These are phyloP conservation scores for Auriscalpium vulgare DNA, from an alignment of 768 basidiomycete genomes.

Conservation along the genomic window DNA sequence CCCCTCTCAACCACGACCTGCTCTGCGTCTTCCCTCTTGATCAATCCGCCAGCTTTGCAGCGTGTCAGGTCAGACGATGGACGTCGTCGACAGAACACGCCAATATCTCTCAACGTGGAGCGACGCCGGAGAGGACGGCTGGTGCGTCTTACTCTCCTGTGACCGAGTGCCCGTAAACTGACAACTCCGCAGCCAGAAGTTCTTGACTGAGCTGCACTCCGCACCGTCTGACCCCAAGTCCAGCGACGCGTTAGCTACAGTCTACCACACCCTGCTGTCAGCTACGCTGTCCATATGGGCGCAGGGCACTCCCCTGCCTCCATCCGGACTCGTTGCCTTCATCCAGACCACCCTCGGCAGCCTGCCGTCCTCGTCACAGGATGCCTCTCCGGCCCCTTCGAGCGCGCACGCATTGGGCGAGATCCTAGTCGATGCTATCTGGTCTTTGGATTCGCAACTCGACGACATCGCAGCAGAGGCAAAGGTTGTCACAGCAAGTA, in stretches of 20 bases:
- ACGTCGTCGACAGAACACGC: constrained; percentile 7
- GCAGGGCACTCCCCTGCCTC: constrained; percentile 36
- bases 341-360: constrained; percentile 50
- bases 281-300: constrained; percentile 53
- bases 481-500: constrained; percentile 28
- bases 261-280: constrained; percentile 61
- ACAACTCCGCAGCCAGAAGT: constrained; percentile 42
- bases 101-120: constrained; percentile 11
- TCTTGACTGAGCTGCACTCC: constrained; percentile 52
- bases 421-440: constrained; percentile 69
- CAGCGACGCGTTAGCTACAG: constrained; percentile 51
- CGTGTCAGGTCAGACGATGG: neutral
- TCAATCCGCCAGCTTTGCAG: too few species aligned
- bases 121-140: constrained; percentile 10
- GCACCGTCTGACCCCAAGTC: constrained; percentile 46
- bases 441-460: constrained; percentile 71
- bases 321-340: constrained; percentile 51
- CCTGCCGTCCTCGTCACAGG: constrained; percentile 61
- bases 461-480: constrained; percentile 60
- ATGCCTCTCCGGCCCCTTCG: constrained; percentile 27
- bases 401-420: constrained; percentile 51
- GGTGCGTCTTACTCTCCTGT: constrained; percentile 3
- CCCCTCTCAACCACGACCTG: too few species aligned
- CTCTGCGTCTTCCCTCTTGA: too few species aligned
- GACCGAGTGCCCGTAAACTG: neutral